phyloP scores from a whole-genome alignment of 2,329 filamentous ascomycete genomes.

The Lachnellula subtilissima region DNA sequence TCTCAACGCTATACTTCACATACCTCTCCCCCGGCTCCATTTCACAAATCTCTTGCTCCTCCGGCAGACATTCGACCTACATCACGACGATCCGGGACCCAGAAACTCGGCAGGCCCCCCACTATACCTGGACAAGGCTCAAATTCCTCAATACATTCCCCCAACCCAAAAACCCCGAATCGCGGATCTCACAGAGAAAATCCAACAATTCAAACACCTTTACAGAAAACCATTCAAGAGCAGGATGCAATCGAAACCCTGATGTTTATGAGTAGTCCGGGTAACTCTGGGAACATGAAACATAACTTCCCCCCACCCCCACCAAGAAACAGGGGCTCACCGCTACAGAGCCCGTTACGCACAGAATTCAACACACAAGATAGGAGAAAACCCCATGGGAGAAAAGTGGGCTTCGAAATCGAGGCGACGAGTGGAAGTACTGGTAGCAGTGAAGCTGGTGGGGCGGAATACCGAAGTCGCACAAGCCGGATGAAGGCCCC shows the following conservation, averaged over 20 bases:
- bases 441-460: constrained; percentile 18
- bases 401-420: constrained; percentile 26
- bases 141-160: constrained; percentile 20
- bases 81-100: constrained; percentile 27
- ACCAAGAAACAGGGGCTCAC: constrained; percentile 25
- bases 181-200: constrained; percentile 19
- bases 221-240: constrained; percentile 65
- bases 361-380: constrained; percentile 25
- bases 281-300: constrained; percentile 61
- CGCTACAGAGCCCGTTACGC: constrained; percentile 30
- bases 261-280: constrained; percentile 76
- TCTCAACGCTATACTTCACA: constrained; percentile 35
- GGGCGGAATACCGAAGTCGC: constrained; percentile 16
- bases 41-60: constrained; percentile 30
- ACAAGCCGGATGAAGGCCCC: background rate
- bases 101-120: constrained; percentile 29
- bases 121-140: constrained; percentile 25
- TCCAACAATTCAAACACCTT: constrained; percentile 49
- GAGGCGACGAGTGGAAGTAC: constrained; percentile 15
- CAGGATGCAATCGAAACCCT: constrained; percentile 78
- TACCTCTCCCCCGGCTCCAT: constrained; percentile 47
- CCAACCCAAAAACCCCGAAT: constrained; percentile 26
- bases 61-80: constrained; percentile 35
- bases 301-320: constrained; percentile 52
- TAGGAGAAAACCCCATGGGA: constrained; percentile 13